These are phyloP conservation scores for Alternaria brassicicola DNA, from an alignment of 2,329 filamentous ascomycete species.

Conservation along the genomic window DNA sequence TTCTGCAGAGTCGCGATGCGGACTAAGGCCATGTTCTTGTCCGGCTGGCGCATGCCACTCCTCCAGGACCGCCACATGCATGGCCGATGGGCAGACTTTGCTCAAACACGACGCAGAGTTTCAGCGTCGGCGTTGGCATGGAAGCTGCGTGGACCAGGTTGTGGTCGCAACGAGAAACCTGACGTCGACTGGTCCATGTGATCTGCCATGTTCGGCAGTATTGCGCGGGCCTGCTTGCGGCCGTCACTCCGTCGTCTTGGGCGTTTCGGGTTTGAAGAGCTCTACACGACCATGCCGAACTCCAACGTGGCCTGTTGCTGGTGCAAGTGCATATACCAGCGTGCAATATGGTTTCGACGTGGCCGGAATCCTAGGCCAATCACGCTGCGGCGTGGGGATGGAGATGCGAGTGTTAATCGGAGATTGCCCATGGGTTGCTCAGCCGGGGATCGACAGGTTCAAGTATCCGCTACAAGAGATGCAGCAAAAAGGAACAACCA, in stretches of 20 bases:
- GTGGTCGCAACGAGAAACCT: not conserved
- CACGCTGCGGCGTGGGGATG: not conserved
- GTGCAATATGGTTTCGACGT: not conserved
- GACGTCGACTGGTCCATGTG: not conserved
- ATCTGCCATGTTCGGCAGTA: not conserved
- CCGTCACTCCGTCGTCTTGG: not conserved
- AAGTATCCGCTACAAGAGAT: not conserved
- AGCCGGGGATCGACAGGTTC: not conserved
- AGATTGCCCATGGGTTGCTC: not conserved
- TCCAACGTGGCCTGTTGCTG: not conserved
- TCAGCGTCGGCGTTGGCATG: not conserved
- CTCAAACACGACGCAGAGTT: not conserved
- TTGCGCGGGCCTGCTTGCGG: not conserved
- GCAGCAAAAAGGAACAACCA: conserved; percentile 1
- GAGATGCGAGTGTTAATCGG: conserved; percentile 1
- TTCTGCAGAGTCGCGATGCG: conserved; percentile 1
- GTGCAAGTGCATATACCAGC: not conserved
- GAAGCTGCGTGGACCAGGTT: not conserved
- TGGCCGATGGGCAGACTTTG: not conserved
- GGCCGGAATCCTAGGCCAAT: not conserved
- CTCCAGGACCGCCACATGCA: not conserved
- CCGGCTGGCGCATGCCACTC: not conserved
- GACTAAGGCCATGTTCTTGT: conserved; percentile 1
- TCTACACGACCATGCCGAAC: not conserved
- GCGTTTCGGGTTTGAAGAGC: not conserved